phyloP scores from a whole-genome alignment of 2,329 filamentous ascomycete species.

The Alternaria infectoria region DNA sequence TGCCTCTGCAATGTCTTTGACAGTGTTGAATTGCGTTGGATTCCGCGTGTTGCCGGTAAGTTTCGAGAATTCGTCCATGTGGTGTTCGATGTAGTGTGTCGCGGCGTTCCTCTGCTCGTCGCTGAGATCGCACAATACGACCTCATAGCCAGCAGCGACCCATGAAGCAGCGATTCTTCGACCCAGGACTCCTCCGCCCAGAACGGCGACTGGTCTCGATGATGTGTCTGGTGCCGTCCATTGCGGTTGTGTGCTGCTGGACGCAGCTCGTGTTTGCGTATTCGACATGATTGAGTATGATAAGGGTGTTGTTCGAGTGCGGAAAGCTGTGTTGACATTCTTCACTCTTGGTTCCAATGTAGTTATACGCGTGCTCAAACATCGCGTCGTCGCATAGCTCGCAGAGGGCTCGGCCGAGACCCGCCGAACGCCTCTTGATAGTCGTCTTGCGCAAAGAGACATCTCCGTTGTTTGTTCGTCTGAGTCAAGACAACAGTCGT shows the following conservation, averaged over 20 bases:
- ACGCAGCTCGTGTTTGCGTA: not conserved
- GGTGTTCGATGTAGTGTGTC: slow-evolving; percentile 14
- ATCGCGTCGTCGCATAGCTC: not conserved
- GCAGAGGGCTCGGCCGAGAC: not conserved
- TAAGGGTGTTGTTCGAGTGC: not conserved
- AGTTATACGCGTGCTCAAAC: not conserved
- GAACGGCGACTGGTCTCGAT: slow-evolving; percentile 10
- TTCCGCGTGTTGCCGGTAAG: not conserved
- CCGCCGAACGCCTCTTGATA: not conserved
- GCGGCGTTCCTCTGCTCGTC: slow-evolving; percentile 13
- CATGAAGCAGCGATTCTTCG: slow-evolving; percentile 18
- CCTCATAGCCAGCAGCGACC: slow-evolving; percentile 14
- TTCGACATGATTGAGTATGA: not conserved
- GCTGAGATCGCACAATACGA: slow-evolving; percentile 14
- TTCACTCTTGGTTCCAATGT: not conserved
- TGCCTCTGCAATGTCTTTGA: slow-evolving; percentile 49
- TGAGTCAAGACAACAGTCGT: too few relatives aligned
- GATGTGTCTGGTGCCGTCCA: slow-evolving; percentile 11
- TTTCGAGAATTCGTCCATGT: slow-evolving; percentile 1
- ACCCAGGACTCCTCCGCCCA: slow-evolving; percentile 18
- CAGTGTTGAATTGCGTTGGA: slow-evolving; percentile 6
- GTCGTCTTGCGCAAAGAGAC: slow-evolving; percentile 2
- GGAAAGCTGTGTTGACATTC: not conserved
- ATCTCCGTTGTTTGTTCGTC: too few relatives aligned
- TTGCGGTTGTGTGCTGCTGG: not conserved